Evolutionary conservation across 306 rosid genomes (phyloP).

Genomic region (Casuarina equisetifolia): DNA sequence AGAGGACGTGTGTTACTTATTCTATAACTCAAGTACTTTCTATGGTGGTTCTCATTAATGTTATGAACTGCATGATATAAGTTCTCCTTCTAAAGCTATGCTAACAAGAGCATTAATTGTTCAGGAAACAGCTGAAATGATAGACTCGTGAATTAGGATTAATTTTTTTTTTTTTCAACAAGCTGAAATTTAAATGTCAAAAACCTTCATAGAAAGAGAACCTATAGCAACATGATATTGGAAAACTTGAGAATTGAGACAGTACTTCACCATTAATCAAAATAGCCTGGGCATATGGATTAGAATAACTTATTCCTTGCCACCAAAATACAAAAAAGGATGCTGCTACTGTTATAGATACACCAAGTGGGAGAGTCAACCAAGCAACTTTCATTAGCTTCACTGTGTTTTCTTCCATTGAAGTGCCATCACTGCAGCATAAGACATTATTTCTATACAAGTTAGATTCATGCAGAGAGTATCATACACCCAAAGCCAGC

Average conservation of each 20-base stretch:
- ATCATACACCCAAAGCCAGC: not conserved
- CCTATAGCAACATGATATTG: not conserved
- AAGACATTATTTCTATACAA: constrained; percentile 14
- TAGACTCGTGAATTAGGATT: not conserved
- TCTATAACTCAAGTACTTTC: not conserved
- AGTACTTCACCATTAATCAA: constrained; percentile 75
- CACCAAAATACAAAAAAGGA: constrained; percentile 75
- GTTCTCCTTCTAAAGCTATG: not conserved
- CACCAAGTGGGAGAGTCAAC: constrained; percentile 81
- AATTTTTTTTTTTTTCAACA: no score
- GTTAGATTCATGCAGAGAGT: not conserved
- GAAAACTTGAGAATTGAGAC: not conserved
- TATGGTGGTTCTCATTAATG: not conserved
- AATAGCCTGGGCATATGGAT: constrained; percentile 81
- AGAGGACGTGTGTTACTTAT: not conserved
- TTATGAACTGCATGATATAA: not conserved
- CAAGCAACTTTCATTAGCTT: constrained; percentile 87
- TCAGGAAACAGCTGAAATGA: not conserved
- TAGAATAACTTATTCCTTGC: constrained; percentile 58
- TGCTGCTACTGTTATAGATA: constrained; percentile 60
- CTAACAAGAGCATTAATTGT: not conserved
- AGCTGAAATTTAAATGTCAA: constrained; percentile 3
- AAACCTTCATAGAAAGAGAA: not conserved
- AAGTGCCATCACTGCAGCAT: constrained; percentile 55
- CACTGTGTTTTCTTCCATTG: constrained; percentile 63